A percentile compares a stretch with the other conserved stretches of the same genome.
Evolutionary conservation across 78 protist genomes (phyloP).

Genomic region (Neovahlkampfia damariscottae): DNA sequence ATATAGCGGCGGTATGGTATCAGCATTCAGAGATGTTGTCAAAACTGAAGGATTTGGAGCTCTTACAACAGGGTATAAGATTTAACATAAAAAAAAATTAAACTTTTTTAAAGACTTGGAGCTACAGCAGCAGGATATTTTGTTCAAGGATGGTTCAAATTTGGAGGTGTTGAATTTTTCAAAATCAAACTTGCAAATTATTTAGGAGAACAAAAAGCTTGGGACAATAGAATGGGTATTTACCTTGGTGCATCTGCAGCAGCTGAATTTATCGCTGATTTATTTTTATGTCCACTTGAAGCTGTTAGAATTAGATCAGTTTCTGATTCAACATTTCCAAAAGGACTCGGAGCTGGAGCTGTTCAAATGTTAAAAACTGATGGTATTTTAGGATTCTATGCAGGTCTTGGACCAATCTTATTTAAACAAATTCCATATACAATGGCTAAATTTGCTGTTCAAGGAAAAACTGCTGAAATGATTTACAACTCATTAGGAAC

Average conservation of each 20-base stretch:
- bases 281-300: constrained; percentile 36
- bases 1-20: too few relatives aligned
- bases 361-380: background rate
- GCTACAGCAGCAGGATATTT: constrained; percentile 19
- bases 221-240: background rate
- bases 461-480: constrained; percentile 38
- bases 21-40: too few relatives aligned
- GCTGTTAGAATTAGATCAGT: background rate
- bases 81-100: background rate
- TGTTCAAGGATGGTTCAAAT: constrained; percentile 32
- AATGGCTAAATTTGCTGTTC: constrained; percentile 47
- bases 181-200: constrained; percentile 4
- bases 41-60: background rate
- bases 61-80: background rate
- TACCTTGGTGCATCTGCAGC: background rate
- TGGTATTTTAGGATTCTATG: constrained; percentile 2
- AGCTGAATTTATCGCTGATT: constrained; percentile 37
- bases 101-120: background rate
- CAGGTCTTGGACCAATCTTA: constrained; percentile 41
- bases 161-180: constrained; percentile 22
- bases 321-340: constrained; percentile 3
- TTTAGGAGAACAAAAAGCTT: background rate
- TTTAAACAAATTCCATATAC: constrained; percentile 87
- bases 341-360: background rate
- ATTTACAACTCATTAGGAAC: constrained; percentile 23